These are phyloP conservation scores for Solanum hybrid DNA, from an alignment of 305 asterid genomes.

Conservation along the genomic window DNA sequence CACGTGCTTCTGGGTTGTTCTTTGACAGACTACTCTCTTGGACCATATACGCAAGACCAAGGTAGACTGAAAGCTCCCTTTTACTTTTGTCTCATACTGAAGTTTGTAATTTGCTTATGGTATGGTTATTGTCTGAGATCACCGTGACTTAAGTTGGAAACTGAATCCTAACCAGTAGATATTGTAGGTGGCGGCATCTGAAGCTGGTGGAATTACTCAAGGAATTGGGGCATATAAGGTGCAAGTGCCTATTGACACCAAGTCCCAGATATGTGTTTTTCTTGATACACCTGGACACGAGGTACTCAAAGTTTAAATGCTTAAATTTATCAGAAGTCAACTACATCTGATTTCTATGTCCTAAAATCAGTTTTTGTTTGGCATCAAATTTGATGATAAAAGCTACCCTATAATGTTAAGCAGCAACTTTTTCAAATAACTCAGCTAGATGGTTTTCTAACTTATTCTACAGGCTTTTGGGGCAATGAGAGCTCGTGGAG, in stretches of 20 bases:
- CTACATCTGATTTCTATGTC: background rate
- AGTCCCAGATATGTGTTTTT: slow-evolving; percentile 75
- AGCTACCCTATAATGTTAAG: background rate
- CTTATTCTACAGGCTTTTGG: slow-evolving; percentile 72
- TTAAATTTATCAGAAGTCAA: background rate
- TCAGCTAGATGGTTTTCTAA: slow-evolving; percentile 4
- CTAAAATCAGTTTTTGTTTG: background rate
- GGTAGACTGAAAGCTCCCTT: slow-evolving; percentile 37
- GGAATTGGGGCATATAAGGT: slow-evolving; percentile 98
- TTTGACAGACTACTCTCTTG: slow-evolving; percentile 91
- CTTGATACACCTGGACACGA: slow-evolving; percentile 99
- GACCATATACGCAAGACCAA: slow-evolving; percentile 87
- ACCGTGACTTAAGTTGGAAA: slow-evolving; percentile 15
- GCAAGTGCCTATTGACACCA: slow-evolving; percentile 80
- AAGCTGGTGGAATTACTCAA: slow-evolving; percentile 99
- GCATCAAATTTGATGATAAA: background rate
- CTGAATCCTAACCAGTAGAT: slow-evolving; percentile 20
- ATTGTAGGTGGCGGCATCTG: slow-evolving; percentile 89
- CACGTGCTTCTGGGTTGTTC: slow-evolving; percentile 18
- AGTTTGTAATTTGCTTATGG: background rate
- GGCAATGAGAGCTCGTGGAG: slow-evolving; percentile 99
- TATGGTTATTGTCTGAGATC: slow-evolving; percentile 6
- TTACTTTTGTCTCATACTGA: background rate
- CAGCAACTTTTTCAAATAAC: background rate
- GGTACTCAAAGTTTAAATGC: slow-evolving; percentile 31